Evolutionary conservation across 176 grass and related monocot genomes (phyloP), one percentile per base, ranked within the genome.

Genomic region (Carex myosuroides): DNA sequence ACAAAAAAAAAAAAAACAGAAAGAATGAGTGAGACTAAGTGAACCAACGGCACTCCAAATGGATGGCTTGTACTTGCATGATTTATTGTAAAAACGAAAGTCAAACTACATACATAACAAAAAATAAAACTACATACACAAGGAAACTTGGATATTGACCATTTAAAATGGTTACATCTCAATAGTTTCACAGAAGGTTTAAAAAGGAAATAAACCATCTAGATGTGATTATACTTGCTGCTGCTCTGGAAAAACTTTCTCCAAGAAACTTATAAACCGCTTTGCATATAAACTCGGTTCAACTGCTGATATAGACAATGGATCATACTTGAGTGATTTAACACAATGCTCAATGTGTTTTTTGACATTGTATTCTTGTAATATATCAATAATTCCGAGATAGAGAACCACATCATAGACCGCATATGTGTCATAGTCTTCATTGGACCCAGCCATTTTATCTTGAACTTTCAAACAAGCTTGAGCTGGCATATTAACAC

Each of bases 301-400:
- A 58, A 96, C 86, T 13, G 88, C 84, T 85, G 97, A 96, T 84
- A 99, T 96, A 21, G 93, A 91, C 29, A 90, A 80, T 0, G 97
- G 97, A 22, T 99, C 93, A 5, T 93, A 94, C 84, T 95, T 99
- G 33, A 99, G 85, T 5, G 93, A 99, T 76, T 99, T 99, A 21
- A 87, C 90, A 22, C 89, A 85, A 75, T 96, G 97, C 18, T 99
- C 93, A 1, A 89, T 89, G 76, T 90, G 89, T 83, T 99, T 99
- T n/a, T 90, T 90, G 83, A 92, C 58, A 58, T 95, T 94, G 73
- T 94, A 99, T 82, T 89, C 93, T 80, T 99, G 96, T 18, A 95
- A 61, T 79, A 99, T 94, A 69, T 99, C 96, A 84, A 99, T 95
- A 63, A 99, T 99, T 81, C 96, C 96, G 22, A 99, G 93, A 87